These are phyloP conservation scores for Megacollybia platyphylla DNA, from an alignment of 1,284 basidiomycete genomes.

Conservation along the genomic window DNA sequence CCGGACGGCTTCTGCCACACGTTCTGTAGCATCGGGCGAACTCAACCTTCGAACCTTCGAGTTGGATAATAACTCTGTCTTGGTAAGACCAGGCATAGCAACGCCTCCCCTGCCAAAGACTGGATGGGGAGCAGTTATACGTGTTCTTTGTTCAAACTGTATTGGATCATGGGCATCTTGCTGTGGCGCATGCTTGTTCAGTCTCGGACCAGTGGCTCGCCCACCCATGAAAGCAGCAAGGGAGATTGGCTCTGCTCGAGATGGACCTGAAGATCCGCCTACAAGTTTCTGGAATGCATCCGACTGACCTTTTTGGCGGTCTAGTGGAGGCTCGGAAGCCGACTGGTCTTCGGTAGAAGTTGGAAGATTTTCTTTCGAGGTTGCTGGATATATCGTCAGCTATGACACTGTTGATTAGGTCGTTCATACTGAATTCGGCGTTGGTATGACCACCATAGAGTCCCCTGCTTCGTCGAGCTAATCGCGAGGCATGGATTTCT, in stretches of 20 bases:
- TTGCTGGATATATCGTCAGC: background rate
- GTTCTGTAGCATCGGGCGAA: slow-evolving; percentile 19
- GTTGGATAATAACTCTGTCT: slow-evolving; percentile 12
- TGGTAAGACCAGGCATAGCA: slow-evolving; percentile 57
- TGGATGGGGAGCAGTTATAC: slow-evolving; percentile 46
- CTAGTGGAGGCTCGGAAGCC: slow-evolving; percentile 15
- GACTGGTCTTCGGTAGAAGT: slow-evolving; percentile 8
- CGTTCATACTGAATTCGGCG: slow-evolving; percentile 7
- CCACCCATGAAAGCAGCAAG: slow-evolving; percentile 73
- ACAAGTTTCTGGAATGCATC: slow-evolving; percentile 32
- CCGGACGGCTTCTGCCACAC: slow-evolving; percentile 22
- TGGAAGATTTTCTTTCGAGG: slow-evolving; percentile 1
- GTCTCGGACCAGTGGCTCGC: slow-evolving; percentile 51
- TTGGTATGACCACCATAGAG: slow-evolving; percentile 24
- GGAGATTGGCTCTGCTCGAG: slow-evolving; percentile 35
- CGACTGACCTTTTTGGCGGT: slow-evolving; percentile 28
- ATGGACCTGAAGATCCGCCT: slow-evolving; percentile 10
- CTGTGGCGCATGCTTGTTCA: slow-evolving; percentile 61
- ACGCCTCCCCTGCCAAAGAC: slow-evolving; percentile 61
- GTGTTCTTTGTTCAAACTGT: slow-evolving; percentile 50
- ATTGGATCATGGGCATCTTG: slow-evolving; percentile 51
- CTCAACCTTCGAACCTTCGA: slow-evolving; percentile 12
- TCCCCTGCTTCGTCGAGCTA: slow-evolving; percentile 50
- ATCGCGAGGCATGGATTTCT: slow-evolving; percentile 59
- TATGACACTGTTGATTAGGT: background rate